Evolutionary conservation across 73 alveolate genomes (phyloP).

Genomic region (Stentor coeruleus): DNA sequence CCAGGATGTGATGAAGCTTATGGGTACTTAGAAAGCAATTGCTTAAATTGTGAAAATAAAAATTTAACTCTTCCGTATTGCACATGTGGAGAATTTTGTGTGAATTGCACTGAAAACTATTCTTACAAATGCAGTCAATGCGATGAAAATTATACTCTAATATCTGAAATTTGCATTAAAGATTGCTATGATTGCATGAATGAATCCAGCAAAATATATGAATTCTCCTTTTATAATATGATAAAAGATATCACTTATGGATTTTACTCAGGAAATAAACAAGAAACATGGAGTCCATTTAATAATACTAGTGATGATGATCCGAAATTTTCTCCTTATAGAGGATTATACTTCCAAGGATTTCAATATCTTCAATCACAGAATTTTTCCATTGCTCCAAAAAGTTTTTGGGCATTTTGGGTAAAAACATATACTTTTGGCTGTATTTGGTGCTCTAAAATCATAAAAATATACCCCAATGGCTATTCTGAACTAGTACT

Average conservation of each 20-base stretch:
- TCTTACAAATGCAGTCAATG: not conserved
- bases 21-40: not conserved
- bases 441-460: too few relatives aligned
- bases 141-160: not conserved
- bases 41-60: not conserved
- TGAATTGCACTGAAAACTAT: too few relatives aligned
- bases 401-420: too few relatives aligned
- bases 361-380: too few relatives aligned
- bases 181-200: too few relatives aligned
- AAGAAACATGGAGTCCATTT: not conserved
- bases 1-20: not conserved
- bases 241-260: not conserved
- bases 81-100: too few relatives aligned
- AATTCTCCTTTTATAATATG: not conserved
- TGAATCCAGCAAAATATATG: not conserved
- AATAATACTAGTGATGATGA: not conserved
- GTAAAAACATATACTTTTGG: too few relatives aligned
- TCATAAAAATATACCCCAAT: too few relatives aligned
- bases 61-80: too few relatives aligned
- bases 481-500: too few relatives aligned
- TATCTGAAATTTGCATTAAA: not conserved
- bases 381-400: too few relatives aligned
- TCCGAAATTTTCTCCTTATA: not conserved
- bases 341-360: not conserved
- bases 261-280: not conserved